Base-by-base conservation (phyloP, 192 early-diverging fungal genomes). In the Haplosporangium gracile region DNA sequence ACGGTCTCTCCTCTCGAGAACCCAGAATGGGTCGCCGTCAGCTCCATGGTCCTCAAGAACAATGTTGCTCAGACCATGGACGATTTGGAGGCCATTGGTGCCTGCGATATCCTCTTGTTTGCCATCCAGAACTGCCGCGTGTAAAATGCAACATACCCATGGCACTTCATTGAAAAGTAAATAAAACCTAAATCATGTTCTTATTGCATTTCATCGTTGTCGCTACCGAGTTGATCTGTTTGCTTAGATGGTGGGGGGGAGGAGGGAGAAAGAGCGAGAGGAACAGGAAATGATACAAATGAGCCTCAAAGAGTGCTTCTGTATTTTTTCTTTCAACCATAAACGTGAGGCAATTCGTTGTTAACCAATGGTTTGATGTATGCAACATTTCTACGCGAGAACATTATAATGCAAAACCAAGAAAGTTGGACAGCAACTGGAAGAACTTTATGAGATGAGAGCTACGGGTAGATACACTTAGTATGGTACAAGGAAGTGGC, bases 1-100 rank as follows among this genome's bases (percentile, higher is more conserved):
- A 98, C 98, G 0, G 90, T 99, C 51, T 96, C 93, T 8, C 86
- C 94, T 16, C 88, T 99, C 55, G 97, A 99, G 68, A 93, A 97
- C 81, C 89, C 90, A 38, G 92, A 91, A 26, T 99, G 98, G 98
- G 96, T 97, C 13, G 96, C 96, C 7, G 96, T 99, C 39, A 95
- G 93, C 68, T 91, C 95, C 60, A 99, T 99, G 98, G 93, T 99
- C 38, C 87, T 91, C 49, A 97, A 96, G 89, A 91, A 92, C 53
- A 68, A 92, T 36, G 88, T 94, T 22, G 97, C 94, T 3, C 93
- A 97, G 55, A 94, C 95, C 26, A 99, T 99, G 98, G 98, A 99
- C 80, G 81, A 91, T 68, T 89, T 99, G 76, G 92, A 94, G 84
- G 93, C 90, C 20, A 91, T 97, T 74, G 98, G 98, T 39, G 98